phyloP scores from a whole-genome alignment of 2,329 filamentous ascomycete species.

The Aotearoamyces nothofagi region DNA sequence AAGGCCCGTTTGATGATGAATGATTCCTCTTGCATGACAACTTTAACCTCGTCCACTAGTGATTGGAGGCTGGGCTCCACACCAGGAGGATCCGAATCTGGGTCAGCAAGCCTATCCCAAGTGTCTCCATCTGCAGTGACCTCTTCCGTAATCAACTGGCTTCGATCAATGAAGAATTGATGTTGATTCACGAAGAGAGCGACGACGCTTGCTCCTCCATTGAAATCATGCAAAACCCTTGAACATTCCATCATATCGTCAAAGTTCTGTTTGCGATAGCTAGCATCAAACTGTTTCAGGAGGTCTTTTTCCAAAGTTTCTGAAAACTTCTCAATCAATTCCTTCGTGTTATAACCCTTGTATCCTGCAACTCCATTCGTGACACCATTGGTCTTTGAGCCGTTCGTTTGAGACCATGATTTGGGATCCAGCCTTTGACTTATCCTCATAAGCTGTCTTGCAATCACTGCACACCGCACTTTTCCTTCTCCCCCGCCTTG shows the following conservation, averaged over 20 bases:
- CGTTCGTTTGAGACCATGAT: slow-evolving; percentile 52
- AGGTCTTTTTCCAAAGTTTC: slow-evolving; percentile 93
- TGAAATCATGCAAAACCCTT: slow-evolving; percentile 87
- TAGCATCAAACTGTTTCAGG: slow-evolving; percentile 91
- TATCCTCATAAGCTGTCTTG: slow-evolving; percentile 83
- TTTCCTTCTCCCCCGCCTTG: slow-evolving; percentile 83
- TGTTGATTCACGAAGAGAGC: slow-evolving; percentile 97
- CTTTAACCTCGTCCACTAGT: slow-evolving; percentile 82
- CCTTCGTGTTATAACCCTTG: slow-evolving; percentile 50
- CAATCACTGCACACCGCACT: slow-evolving; percentile 85
- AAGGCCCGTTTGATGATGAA: slow-evolving; percentile 94
- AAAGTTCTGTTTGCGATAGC: slow-evolving; percentile 88
- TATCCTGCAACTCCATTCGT: slow-evolving; percentile 25
- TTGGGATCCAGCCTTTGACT: slow-evolving; percentile 75
- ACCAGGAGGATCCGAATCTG: slow-evolving; percentile 79
- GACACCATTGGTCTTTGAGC: slow-evolving; percentile 33
- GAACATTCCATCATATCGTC: slow-evolving; percentile 98
- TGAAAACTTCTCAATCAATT: slow-evolving; percentile 91
- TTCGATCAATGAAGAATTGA: slow-evolving; percentile 96
- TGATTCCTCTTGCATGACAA: slow-evolving; percentile 93
- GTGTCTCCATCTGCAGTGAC: slow-evolving; percentile 39
- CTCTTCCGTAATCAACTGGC: slow-evolving; percentile 70
- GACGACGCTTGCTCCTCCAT: slow-evolving; percentile 87
- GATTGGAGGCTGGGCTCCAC: slow-evolving; percentile 88
- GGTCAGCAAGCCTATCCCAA: slow-evolving; percentile 89